These are phyloP conservation scores for Artemisia tridentata DNA, from an alignment of 129 eudicot genomes.

Conservation along the genomic window DNA sequence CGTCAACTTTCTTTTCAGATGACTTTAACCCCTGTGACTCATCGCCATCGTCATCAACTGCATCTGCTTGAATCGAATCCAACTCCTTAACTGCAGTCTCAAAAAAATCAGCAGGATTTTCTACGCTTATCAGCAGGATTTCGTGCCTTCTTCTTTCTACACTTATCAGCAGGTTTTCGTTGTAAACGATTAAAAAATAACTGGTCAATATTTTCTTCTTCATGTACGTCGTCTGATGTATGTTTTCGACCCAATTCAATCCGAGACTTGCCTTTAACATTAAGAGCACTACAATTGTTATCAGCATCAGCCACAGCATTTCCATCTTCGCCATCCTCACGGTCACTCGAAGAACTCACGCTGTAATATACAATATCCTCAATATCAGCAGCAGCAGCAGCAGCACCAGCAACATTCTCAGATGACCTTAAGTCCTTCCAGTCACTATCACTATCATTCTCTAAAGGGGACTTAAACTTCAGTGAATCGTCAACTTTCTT, in stretches of 20 bases:
- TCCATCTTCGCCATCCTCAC: constrained; percentile 27
- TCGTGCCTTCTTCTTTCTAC: too few relatives aligned
- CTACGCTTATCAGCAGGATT: too few relatives aligned
- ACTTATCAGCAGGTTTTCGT: too few relatives aligned
- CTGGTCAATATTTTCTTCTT: too few relatives aligned
- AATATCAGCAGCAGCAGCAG: constrained; percentile 7
- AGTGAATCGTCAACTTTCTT: constrained; percentile 6
- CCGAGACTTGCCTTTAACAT: too few relatives aligned
- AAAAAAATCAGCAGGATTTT: too few relatives aligned
- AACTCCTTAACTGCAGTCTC: too few relatives aligned
- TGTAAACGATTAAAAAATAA: too few relatives aligned
- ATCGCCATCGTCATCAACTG: constrained; percentile 20
- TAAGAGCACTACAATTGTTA: too few relatives aligned
- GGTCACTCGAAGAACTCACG: constrained; percentile 32
- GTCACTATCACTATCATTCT: background rate
- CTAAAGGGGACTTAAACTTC: too few relatives aligned
- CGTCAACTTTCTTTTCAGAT: constrained; percentile 16
- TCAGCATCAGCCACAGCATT: constrained; percentile 5
- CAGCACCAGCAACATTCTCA: constrained; percentile 24
- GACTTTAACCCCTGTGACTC: constrained; percentile 15
- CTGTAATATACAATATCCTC: constrained; percentile 19
- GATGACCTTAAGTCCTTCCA: constrained; percentile 13
- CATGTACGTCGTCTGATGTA: too few relatives aligned
- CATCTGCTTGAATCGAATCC: constrained; percentile 26
- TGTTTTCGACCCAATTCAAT: too few relatives aligned